phyloP scores from a whole-genome alignment of 805 yeast genomes.

The Kodamaea kaohsiungensis region DNA sequence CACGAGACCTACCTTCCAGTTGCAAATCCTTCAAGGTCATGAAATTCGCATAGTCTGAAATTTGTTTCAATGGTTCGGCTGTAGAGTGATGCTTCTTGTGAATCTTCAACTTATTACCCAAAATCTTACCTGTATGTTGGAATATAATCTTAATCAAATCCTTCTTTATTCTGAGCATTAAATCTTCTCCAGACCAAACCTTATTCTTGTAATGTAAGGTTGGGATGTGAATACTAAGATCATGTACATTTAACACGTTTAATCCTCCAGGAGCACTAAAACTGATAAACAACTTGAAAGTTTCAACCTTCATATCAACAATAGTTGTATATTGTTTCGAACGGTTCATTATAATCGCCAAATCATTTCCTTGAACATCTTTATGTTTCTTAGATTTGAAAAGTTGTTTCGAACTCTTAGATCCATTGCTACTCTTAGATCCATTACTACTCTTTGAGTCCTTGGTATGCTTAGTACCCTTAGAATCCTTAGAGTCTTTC shows the following conservation, averaged over 20 bases:
- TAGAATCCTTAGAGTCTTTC: neutral
- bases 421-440: neutral
- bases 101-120: conserved; percentile 68
- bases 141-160: conserved; percentile 59
- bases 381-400: neutral
- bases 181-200: conserved; percentile 73
- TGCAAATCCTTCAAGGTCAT: conserved; percentile 43
- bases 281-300: conserved; percentile 56
- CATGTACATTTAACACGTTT: conserved; percentile 74
- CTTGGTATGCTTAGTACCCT: neutral
- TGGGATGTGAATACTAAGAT: conserved; percentile 69
- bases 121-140: conserved; percentile 70
- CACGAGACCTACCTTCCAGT: conserved; percentile 27
- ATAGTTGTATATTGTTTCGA: conserved; percentile 44
- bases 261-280: conserved; percentile 73
- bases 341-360: conserved; percentile 42
- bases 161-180: conserved; percentile 61
- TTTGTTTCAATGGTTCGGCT: conserved; percentile 39
- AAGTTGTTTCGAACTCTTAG: neutral
- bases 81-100: conserved; percentile 30
- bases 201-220: conserved; percentile 55
- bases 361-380: conserved; percentile 31
- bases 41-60: conserved; percentile 38
- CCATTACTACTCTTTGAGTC: neutral
- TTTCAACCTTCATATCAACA: conserved; percentile 35